Base-by-base conservation (phyloP, 768 basidiomycete genomes). In the Trametes cinnabarina region DNA sequence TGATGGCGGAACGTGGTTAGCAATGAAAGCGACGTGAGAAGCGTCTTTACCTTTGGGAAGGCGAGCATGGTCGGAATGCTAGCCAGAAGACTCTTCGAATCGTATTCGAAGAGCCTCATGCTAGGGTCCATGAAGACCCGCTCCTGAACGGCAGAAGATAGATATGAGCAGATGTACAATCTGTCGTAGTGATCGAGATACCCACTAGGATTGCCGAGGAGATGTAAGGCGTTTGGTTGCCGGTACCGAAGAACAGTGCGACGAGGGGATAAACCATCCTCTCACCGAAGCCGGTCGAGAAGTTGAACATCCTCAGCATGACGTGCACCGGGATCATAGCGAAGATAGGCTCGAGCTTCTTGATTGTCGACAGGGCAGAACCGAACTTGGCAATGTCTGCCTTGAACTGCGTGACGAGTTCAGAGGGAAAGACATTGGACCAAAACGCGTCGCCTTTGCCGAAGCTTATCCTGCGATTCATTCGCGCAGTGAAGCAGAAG, bases 401-500 rank as follows among this genome's bases (percentile, higher is more conserved):
- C 30, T 66, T 52, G 57, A 71, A 70, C 37, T 67, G 60, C 9
- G 66, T 47, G n/a, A 70, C 68, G 20, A 73, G 65, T 22, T 60
- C 54, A 3, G 71, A 66, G 7, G 74, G 75, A 52, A 72, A 76
- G 52, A 76, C 72, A 49, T 75, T 75, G 32, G 73, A 70, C 74
- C 74, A 76, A 51, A 76, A 76, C 54, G 71, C 66, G 40, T 69
- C 65, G 47, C 65, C 71, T 52, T 72, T 69, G 19, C 73, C 71
- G 50, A 74, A 74, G 60, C 66, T 70, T 44, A 74, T 71, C 47
- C 67, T 70, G 51, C 28, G 23, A 7, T 25, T 22, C 20, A 9
- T 34, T 15, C 47, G 3, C 6, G n/a, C n/a, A n/a, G n/a, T n/a
- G n/a, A n/a, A n/a, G n/a, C n/a, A n/a, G n/a, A n/a, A n/a, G n/a